A percentile compares a stretch with the other conserved stretches of the same genome.
Evolutionary conservation across 176 grass and related monocot genomes (phyloP).

Genomic region (Zea mays): Zm-B73-REFERENCE-NAM-5.0 NC_050098.1:205889501-205890000

Average conservation of each 20-base stretch:
- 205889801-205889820: background rate
- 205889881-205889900: background rate
- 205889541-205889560: background rate
- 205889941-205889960: slow-evolving; percentile 17
- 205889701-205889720: slow-evolving; percentile 32
- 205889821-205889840: slow-evolving; percentile 23
- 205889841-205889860: background rate
- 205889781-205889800: background rate
- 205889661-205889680: slow-evolving; percentile 34
- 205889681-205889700: slow-evolving; percentile 30
- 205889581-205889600: background rate
- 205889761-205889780: background rate
- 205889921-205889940: slow-evolving; percentile 12
- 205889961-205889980: slow-evolving; percentile 22
- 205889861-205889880: slow-evolving; percentile 4
- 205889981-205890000: slow-evolving; percentile 9
- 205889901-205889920: background rate
- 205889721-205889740: background rate
- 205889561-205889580: background rate
- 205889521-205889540: background rate
- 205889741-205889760: background rate
- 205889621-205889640: slow-evolving; percentile 48
- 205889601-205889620: slow-evolving; percentile 17
- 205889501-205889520: background rate
- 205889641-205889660: slow-evolving; percentile 43